Evolutionary conservation across 1,284 basidiomycete species (phyloP), one percentile per base, ranked within the genome.

Genomic region (Marasmius oreades): DNA sequence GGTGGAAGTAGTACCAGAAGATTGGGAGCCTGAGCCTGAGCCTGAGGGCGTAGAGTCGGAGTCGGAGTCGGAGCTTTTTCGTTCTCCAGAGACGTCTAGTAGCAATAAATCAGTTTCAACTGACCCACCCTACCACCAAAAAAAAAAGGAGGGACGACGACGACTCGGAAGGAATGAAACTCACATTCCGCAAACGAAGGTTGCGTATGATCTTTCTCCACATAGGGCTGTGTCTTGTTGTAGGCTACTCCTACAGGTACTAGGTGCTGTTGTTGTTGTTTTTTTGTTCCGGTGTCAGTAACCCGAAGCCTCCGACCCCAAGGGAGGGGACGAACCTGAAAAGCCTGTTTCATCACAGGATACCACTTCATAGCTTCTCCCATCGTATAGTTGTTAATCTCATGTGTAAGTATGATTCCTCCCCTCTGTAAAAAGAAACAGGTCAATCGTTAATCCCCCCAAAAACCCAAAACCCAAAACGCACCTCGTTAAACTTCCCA

Each of bases 381-480:
- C 39, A 42, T 42, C 39, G 39, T 42, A 42, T 42, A 42, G 16
- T 42, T 42, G 14, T 42, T 42, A 42, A 18, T 11, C 14, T 68
- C 66, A 52, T 67, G 66, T 16, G 63, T 64, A 22, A 82, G 64
- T 56, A 82, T 75, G 55, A 82, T 81, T 0, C 74, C 71, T 7
- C 80, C 80, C 11, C 37, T 62, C 77, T 80, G 34, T 50, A 12
- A 42, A 5, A 7, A 7, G 11, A 10, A 31, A 31, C 39, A 42
- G 2, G 23, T 16, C 45, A 24, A 33, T 20, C 2, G 23, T 8
- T 2, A 33, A 4, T 33, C 24, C n/a, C 16, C 26, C n/a, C n/a
- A 28, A 3, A 11, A 8, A 31, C 26, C 14, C 33, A 2, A 50
- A 52, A n/a, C 58, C 28, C 26, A 44, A n/a, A 6, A 61, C 68